Evolutionary conservation across 2,329 filamentous ascomycete species (phyloP), one percentile per base, ranked within the genome.

Genomic region (Fusarium solani-melongenae): DNA sequence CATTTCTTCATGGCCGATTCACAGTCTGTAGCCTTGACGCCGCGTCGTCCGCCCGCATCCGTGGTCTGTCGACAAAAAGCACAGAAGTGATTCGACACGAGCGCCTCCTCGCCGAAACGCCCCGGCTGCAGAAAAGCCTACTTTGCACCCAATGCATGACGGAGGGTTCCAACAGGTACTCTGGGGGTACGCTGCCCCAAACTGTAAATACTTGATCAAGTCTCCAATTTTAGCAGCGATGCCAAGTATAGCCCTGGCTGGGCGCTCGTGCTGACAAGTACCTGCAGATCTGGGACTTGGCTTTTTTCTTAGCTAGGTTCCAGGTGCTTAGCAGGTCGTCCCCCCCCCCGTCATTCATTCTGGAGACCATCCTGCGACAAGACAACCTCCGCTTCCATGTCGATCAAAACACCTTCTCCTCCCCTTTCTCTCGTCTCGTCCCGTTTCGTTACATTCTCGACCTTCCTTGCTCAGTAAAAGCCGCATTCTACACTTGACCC

Each of bases 271-370:
- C 58, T 55, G 8, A 49, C 41, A 67, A 39, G 72, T 75, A 72
- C 59, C 66, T 78, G 74, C 60, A 74, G 76, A 78, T 78, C 76
- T 67, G 67, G 57, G 66, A 77, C 76, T 78, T 76, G 76, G 76
- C 74, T 76, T 77, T 63, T 77, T 69, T 56, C 74, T 75, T 78
- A 78, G 76, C 76, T 27, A 46, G 15, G 41, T 49, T 44, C 44
- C 46, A 29, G 46, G 46, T 51, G 46, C 46, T 27, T 36, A 36
- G 34, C 34, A 36, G 34, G 34, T 36, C n/a, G n/a, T n/a, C n/a
- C n/a, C 3, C 34, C 15, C 49, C 51, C 57, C 51, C 29, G 60
- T 51, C 60, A 64, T 66, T 63, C 51, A 33, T 53, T 62, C 44
- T 55, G 36, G 49, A 49, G 66, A 56, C 62, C 44, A 51, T 65